phyloP scores from a whole-genome alignment of 345 rosid genomes.

The Brassica rapa region DNA sequence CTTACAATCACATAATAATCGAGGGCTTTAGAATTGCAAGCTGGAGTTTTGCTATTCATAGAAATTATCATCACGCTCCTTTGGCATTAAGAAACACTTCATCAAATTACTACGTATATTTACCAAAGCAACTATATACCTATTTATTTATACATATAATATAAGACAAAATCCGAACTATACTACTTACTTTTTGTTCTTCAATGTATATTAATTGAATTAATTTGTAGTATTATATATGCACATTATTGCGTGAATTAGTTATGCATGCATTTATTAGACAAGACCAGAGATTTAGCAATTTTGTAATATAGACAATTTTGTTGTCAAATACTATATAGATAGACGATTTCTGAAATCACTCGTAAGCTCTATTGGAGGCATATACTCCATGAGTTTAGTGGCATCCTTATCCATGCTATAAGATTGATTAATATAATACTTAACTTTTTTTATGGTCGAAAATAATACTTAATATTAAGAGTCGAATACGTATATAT shows the following conservation, averaged over 20 bases:
- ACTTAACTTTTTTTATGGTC: too few relatives aligned
- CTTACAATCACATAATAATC: slow-evolving; percentile 3
- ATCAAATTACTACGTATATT: background rate
- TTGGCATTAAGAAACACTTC: slow-evolving; percentile 12
- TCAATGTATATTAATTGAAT: background rate
- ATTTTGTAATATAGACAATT: slow-evolving; percentile 1
- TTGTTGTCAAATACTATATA: background rate
- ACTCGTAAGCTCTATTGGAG: background rate
- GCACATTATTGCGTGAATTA: slow-evolving; percentile 28
- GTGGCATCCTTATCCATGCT: slow-evolving; percentile 37
- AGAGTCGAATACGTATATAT: background rate
- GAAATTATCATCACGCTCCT: background rate
- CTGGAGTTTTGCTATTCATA: background rate
- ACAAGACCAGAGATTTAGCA: slow-evolving; percentile 16
- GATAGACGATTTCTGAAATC: background rate
- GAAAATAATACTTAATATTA: background rate
- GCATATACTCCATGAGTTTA: slow-evolving; percentile 15
- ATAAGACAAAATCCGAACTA: background rate
- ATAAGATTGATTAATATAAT: background rate
- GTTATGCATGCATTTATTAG: slow-evolving; percentile 34
- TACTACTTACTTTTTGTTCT: background rate
- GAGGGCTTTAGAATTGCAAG: background rate
- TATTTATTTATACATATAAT: background rate
- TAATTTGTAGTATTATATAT: slow-evolving; percentile 3
- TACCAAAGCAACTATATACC: background rate